Evolutionary conservation across 164 flowering plant genomes (phyloP), one percentile per base, ranked within the genome.

Genomic region (Annona squamosa): DNA sequence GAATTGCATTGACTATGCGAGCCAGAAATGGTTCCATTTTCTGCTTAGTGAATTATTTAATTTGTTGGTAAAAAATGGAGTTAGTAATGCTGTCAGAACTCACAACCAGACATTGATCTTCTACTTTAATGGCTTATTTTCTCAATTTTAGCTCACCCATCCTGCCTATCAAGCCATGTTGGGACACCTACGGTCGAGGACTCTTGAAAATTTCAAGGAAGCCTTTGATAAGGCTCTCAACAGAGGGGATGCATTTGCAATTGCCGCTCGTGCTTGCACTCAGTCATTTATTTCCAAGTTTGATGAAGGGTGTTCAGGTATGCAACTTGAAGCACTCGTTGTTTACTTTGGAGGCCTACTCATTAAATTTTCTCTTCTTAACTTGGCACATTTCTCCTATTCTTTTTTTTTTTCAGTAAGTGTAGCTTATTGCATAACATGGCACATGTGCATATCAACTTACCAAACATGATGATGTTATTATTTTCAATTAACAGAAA

Each of bases 231-330:
- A 84, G 67, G 90, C 93, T 82, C 82, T 94, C 81, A 80, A 78
- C 75, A 83, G 78, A 73, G 97, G 97, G 65, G 88, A 85, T 76
- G 89, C 81, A 19, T 95, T 95, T 86, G 86, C 97, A 78, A 72
- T 74, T 6, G 96, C 97, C 79, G 85, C 96, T 72, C 77, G 45
- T 71, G 71, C 77, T 47, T 90, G 97, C 77, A 78, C 83, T 16
- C 64, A 85, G 73, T 70, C 76, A 74, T 85, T 64, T 44, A 84
- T 91, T 88, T 76, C 82, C 69, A 74, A 46, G 44, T 93, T 93
- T 86, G 96, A 90, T 72, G 86, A 90, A 85, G 85, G 82, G 81
- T 85, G 89, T 86, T 81, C 87, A 85, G 97, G 98, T 92, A 85
- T 64, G 47, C 48, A 17, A 64, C 17, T 9, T 3, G 46, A 69